Evolutionary conservation across 306 rosid species (phyloP), one percentile per base, ranked within the genome.

Genomic region (Quercus glauca): DNA sequence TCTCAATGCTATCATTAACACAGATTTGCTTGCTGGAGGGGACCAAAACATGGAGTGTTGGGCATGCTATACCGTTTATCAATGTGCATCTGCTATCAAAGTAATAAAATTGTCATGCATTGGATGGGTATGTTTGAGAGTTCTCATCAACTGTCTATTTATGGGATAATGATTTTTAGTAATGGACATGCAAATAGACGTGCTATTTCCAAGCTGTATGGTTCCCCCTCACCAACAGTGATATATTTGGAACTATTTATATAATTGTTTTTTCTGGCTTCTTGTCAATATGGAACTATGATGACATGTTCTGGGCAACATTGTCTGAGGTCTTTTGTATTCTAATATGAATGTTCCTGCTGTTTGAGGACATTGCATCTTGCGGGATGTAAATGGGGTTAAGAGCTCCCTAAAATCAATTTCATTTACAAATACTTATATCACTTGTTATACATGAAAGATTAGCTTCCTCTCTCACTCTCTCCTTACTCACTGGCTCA

Each of bases 111-210:
- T 15, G 15, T 6, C 12, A 35, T 19, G 10, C 51, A 67, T 64
- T 31, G 3, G 71, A 74, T 56, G 82, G 83, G 76, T 52, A 51
- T 63, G 71, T 33, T 17, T 31, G 71, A 67, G 15, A 67, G 51
- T 67, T 33, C 6, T 67, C 25, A 1, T 67, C 71, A 28, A 51
- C 71, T 67, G 25, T 67, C 65, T 25, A 59, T 8, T 59, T 59
- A 20, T 20, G 23, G 69, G 35, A 61, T 1, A 61, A 61, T 61
- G 41, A 11, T 11, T 61, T 18, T 31, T 15, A 33, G 45, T 67
- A 33, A 67, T 33, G 51, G 51, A 67, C 71, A 7, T 19, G 25
- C 71, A 17, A 31, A 33, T 8, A 67, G 51, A 51, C 15, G 12
- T 18, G 51, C 43, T 13, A 12, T 63, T 67, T 11, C 70, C 52